Evolutionary conservation across 2,329 filamentous ascomycete species (phyloP), one percentile per base, ranked within the genome.

Genomic region (Alternaria sp.): DNA sequence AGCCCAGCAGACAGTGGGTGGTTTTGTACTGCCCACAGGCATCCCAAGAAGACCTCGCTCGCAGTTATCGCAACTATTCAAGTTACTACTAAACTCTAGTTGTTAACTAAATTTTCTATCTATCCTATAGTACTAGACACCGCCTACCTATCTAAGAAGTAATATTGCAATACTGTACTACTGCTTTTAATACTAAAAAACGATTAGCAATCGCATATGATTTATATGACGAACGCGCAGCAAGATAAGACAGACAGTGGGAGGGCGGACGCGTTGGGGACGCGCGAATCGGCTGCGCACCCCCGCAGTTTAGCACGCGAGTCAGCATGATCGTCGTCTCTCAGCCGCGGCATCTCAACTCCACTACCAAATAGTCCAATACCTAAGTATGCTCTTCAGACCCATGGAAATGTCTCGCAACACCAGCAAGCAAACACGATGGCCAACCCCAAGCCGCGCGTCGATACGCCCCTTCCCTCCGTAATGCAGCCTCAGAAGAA

Each of bases 401-500:
- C 49, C 13, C 7, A 23, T 55, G 26, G 26, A 21, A 26, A 62
- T 62, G 61, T 19, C 36, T 40, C 30, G 21, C 13, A 23, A 49
- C 6, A 53, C 15, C 43, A 47, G 5, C 30, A 53, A 28, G 9
- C 30, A 56, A 50, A 25, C 47, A 63, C 13, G 11, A 70, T 67
- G 64, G 63, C 65, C 30, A 63, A 36, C 10, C 58, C 63, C 11
- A 67, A 63, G 28, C 54, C 68, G 59, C 11, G 63, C n/a, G 61
- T 49, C 17, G 61, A 63, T 43, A 46, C 65, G 5, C 61, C 64
- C 15, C 61, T 67, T 50, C 50, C 67, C 50, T 65, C 68, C 61
- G 45, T 66, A 53, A 76, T 73, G 69, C 19, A 61, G 11, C 26
- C 65, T 17, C 45, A 57, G 30, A 74, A 73, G 49, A 74, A 71